These are phyloP conservation scores for Pontederia paniculata DNA, from an alignment of 176 grass and related monocot genomes.

Conservation along the genomic window DNA sequence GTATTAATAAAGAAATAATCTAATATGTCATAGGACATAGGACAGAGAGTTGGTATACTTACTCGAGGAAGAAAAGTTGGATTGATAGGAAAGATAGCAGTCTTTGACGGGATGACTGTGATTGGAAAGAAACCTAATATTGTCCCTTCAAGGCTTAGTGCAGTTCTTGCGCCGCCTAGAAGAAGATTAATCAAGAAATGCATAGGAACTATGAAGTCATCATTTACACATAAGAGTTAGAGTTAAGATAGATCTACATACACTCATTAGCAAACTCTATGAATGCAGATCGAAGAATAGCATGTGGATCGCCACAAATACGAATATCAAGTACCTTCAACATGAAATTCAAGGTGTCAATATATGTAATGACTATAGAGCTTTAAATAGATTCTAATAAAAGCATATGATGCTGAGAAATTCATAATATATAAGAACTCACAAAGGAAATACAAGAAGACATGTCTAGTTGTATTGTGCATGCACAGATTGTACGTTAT, in stretches of 20 bases:
- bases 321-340: constrained; percentile 34
- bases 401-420: too few species aligned
- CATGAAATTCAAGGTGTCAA: background rate
- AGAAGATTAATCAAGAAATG: background rate
- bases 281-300: constrained; percentile 27
- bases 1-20: background rate
- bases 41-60: background rate
- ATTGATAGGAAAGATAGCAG: background rate
- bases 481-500: too few species aligned
- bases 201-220: background rate
- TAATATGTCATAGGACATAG: background rate
- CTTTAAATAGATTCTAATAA: too few species aligned
- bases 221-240: background rate
- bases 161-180: background rate
- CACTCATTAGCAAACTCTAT: constrained; percentile 18
- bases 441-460: too few species aligned
- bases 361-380: background rate
- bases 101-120: background rate
- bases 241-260: background rate
- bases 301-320: constrained; percentile 24
- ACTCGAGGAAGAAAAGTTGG: constrained; percentile 24
- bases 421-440: too few species aligned
- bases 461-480: too few species aligned
- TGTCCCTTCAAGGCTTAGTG: background rate
- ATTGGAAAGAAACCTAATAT: background rate